Base-by-base conservation (phyloP, 1,284 basidiomycete species). In the Apiotrichum porosum region DNA sequence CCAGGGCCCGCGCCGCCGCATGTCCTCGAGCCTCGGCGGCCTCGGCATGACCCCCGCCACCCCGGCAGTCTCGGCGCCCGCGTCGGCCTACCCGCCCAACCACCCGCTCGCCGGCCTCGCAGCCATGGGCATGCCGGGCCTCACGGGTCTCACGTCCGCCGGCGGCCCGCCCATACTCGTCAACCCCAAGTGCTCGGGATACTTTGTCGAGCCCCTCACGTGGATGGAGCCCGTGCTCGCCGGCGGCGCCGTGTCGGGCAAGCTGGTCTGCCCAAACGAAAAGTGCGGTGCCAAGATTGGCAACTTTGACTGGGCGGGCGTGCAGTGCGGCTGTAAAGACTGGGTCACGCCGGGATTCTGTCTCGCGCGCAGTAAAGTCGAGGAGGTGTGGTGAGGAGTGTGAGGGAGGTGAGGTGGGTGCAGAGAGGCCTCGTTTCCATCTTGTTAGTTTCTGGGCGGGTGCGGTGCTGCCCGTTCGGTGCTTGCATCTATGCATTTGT, bases 291-390 rank as follows among this genome's bases (percentile, higher is more conserved):
- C 81, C 17, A 98, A 98, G 75, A 79, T 98, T 21, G 94, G 94
- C 4, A 94, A 86, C 66, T 98, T 85, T 66, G 92, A 95, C 70
- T 98, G 94, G 94, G 90, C 93, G 4, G 94, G 94, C 1, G 83
- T 89, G 38, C 83, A 86, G 66, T 97, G 92, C 69, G 86, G 86
- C 19, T 97, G 92, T 65, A 85, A 84, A 62, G 82, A 85, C 62
- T 93, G 90, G 90, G 86, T 93, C 26, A 84, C 83, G 6, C 90
- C 90, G 22, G 90, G 89, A 0, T 94, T 95, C 68, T 92, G 89
- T 61, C 86, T 95, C 49, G 83, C 84, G 62, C 77, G 86, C 26
- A 88, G 87, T 47, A 93, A 92, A 71, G 91, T 95, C 1, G 91
- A 95, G 64, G 88, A 93, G 66, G 78, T 93, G 13, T 74, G 68